phyloP scores from a whole-genome alignment of 768 basidiomycete species.

The Panaeolus cyanescens region DNA sequence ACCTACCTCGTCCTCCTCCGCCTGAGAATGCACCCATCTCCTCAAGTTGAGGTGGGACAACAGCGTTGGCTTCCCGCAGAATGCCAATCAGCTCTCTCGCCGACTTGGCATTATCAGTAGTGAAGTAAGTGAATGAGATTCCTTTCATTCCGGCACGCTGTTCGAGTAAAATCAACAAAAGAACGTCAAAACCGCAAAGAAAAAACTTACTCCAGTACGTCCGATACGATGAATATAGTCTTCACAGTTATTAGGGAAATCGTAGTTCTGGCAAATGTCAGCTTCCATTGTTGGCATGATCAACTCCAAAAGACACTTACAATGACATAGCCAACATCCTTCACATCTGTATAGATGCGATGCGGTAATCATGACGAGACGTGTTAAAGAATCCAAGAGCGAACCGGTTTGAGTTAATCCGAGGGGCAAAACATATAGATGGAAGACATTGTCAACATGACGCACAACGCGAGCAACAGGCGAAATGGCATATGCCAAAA shows the following conservation, averaged over 20 bases:
- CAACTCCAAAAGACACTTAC: conserved; percentile 47
- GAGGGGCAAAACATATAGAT: conserved; percentile 30
- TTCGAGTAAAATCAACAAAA: conserved; percentile 17
- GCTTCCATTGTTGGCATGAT: background rate
- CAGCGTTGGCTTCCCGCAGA: conserved; percentile 83
- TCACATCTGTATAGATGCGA: conserved; percentile 71
- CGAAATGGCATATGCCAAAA: conserved; percentile 27
- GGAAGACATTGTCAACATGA: conserved; percentile 40
- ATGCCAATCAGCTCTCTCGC: conserved; percentile 91
- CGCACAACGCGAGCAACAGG: conserved; percentile 52
- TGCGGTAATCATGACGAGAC: conserved; percentile 19
- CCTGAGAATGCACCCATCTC: conserved; percentile 91
- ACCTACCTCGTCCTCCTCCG: conserved; percentile 73
- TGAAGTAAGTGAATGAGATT: conserved; percentile 94
- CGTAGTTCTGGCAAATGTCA: conserved; percentile 73
- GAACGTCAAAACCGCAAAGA: background rate
- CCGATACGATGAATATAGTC: conserved; percentile 99
- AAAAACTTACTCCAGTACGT: conserved; percentile 78
- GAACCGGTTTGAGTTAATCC: background rate
- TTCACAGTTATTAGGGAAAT: conserved; percentile 97
- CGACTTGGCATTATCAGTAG: conserved; percentile 92
- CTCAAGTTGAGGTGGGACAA: conserved; percentile 85
- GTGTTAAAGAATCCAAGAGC: conserved; percentile 3
- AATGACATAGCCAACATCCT: conserved; percentile 98
- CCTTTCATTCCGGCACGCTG: conserved; percentile 93